phyloP scores from a whole-genome alignment of 495 filamentous ascomycete genomes.

The Poronia punctata region DNA sequence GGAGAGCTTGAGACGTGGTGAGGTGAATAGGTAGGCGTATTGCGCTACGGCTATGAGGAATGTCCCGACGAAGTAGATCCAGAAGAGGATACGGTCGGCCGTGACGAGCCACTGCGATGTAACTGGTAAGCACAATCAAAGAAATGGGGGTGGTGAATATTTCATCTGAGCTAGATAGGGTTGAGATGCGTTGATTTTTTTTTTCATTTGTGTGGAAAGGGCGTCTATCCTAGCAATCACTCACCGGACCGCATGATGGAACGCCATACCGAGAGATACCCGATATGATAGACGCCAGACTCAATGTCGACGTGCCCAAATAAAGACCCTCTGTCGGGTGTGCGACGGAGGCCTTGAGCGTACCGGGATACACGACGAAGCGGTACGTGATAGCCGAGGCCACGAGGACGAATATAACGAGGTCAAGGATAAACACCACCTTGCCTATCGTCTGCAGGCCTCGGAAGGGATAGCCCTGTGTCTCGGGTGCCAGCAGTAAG shows the following conservation, averaged over 20 bases:
- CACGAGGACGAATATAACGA: constrained; percentile 51
- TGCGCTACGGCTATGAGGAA: constrained; percentile 39
- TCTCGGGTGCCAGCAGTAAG: constrained; percentile 51
- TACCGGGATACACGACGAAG: constrained; percentile 47
- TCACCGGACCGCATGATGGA: constrained; percentile 27
- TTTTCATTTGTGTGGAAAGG: too few relatives aligned
- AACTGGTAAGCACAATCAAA: too few relatives aligned
- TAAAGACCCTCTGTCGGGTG: constrained; percentile 61
- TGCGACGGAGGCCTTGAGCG: constrained; percentile 48
- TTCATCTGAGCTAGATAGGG: too few relatives aligned
- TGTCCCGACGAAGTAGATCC: constrained; percentile 42
- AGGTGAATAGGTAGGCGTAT: constrained; percentile 47
- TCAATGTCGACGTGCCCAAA: constrained; percentile 61
- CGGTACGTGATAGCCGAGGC: constrained; percentile 46
- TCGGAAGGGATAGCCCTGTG: constrained; percentile 44
- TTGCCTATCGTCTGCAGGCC: constrained; percentile 55
- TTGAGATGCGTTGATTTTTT: too few relatives aligned
- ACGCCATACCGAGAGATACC: constrained; percentile 55
- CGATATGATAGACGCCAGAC: constrained; percentile 54
- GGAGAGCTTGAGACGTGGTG: constrained; percentile 26
- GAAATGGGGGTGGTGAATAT: too few relatives aligned
- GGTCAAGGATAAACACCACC: constrained; percentile 54
- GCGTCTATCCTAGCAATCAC: too few relatives aligned
- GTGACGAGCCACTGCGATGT: constrained; percentile 35
- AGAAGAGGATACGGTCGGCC: constrained; percentile 41